phyloP scores from a whole-genome alignment of 2,329 filamentous ascomycete genomes.

The Xylaria digitata region DNA sequence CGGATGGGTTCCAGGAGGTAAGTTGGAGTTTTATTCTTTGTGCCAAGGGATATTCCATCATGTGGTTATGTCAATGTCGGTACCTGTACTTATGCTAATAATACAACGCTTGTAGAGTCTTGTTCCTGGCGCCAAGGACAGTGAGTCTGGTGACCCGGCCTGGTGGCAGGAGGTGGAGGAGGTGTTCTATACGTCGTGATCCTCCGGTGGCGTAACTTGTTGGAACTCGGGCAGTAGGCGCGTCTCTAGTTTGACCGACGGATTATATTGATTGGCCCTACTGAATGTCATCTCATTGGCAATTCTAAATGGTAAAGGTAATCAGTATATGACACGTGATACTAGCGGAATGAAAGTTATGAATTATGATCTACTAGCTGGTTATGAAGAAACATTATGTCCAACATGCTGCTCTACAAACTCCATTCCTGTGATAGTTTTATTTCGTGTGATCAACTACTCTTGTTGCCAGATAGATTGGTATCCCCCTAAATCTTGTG shows the following conservation, averaged over 20 bases:
- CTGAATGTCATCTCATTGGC: neutral
- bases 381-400: too few species aligned
- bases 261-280: neutral
- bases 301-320: neutral
- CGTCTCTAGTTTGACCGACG: constrained; percentile 4
- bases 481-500: too few species aligned
- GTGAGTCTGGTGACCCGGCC: constrained; percentile 67
- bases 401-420: too few species aligned
- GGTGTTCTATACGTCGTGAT: constrained; percentile 71
- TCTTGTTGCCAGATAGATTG: too few species aligned
- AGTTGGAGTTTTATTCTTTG: neutral
- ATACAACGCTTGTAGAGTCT: constrained; percentile 50
- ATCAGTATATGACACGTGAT: neutral
- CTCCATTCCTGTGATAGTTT: too few species aligned
- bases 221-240: neutral
- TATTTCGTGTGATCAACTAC: too few species aligned
- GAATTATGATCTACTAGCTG: neutral
- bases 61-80: neutral
- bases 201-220: neutral
- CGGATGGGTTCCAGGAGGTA: constrained; percentile 78
- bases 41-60: neutral
- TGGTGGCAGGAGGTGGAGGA: constrained; percentile 79
- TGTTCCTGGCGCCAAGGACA: constrained; percentile 68
- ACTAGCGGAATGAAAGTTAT: neutral
- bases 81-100: constrained; percentile 15